A percentile compares a stretch with the other conserved stretches of the same genome.
Evolutionary conservation across 306 rosid genomes (phyloP).

Genomic region (Rubus idaeus): DNA sequence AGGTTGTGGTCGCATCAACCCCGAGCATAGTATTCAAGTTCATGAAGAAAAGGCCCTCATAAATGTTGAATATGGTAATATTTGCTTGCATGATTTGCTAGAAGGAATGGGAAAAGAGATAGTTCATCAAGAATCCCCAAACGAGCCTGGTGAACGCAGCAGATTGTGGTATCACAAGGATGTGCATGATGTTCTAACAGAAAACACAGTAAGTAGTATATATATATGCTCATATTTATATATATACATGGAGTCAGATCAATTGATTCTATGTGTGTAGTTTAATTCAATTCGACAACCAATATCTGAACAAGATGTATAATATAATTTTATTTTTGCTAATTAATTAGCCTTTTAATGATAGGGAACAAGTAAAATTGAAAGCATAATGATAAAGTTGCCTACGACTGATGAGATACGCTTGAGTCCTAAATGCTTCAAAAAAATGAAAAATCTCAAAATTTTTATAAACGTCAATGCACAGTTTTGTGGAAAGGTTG

Average conservation of each 20-base stretch:
- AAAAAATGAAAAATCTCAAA: constrained; percentile 29
- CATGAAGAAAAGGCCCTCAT: constrained; percentile 4
- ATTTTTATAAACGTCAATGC: constrained; percentile 30
- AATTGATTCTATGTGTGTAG: too few relatives aligned
- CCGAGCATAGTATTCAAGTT: not conserved
- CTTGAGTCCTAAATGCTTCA: constrained; percentile 24
- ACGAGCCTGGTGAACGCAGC: too few relatives aligned
- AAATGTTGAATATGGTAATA: not conserved
- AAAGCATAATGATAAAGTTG: not conserved
- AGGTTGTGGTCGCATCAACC: constrained; percentile 32
- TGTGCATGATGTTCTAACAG: too few relatives aligned
- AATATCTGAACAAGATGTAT: too few relatives aligned
- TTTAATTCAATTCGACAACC: too few relatives aligned
- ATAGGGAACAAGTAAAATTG: not conserved
- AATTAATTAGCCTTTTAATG: constrained; percentile 17
- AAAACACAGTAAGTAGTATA: too few relatives aligned
- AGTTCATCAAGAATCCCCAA: too few relatives aligned
- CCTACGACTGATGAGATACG: not conserved
- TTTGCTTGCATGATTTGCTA: too few relatives aligned
- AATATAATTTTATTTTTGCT: too few relatives aligned
- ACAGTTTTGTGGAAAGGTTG: constrained; percentile 20
- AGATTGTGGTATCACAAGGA: too few relatives aligned
- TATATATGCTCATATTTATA: too few relatives aligned
- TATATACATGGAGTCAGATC: not conserved
- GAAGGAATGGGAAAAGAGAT: too few relatives aligned